phyloP scores from a whole-genome alignment of 2,329 filamentous ascomycete genomes.

The Rhytidhysteron rufulum region DNA sequence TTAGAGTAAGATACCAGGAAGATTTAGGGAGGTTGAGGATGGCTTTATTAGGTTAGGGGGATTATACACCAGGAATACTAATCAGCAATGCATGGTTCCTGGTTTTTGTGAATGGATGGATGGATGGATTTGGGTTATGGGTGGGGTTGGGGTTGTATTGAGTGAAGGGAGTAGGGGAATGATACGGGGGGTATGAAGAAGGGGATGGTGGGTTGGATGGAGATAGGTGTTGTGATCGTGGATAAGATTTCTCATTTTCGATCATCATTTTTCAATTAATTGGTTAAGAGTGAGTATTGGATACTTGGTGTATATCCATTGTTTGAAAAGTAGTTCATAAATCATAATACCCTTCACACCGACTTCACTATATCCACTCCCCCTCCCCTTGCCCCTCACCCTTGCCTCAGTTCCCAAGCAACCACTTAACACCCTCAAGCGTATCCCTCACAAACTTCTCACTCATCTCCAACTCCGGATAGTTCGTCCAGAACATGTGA shows the following conservation, averaged over 20 bases:
- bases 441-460: slow-evolving; percentile 22
- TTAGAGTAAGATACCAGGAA: no score
- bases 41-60: no score
- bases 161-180: background rate
- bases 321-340: no score
- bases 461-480: slow-evolving; percentile 21
- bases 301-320: no score
- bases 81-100: no score
- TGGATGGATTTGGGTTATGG: no score
- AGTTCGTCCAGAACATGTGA: slow-evolving; percentile 42
- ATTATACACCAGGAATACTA: no score
- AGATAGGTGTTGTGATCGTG: background rate
- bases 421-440: slow-evolving; percentile 24
- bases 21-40: no score
- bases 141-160: background rate
- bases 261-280: slow-evolving; percentile 5
- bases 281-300: slow-evolving; percentile 29
- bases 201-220: background rate
- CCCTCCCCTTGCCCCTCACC: background rate
- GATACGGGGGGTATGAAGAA: background rate
- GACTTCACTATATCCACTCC: background rate
- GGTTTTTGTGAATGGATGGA: no score
- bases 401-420: no score
- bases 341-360: background rate
- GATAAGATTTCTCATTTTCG: background rate